Percentiles rank a stretch among this genome's conserved stretches.
Evolutionary conservation across 108 stramenopile genomes (phyloP).

Genomic region (Heterococcus sp.): DNA sequence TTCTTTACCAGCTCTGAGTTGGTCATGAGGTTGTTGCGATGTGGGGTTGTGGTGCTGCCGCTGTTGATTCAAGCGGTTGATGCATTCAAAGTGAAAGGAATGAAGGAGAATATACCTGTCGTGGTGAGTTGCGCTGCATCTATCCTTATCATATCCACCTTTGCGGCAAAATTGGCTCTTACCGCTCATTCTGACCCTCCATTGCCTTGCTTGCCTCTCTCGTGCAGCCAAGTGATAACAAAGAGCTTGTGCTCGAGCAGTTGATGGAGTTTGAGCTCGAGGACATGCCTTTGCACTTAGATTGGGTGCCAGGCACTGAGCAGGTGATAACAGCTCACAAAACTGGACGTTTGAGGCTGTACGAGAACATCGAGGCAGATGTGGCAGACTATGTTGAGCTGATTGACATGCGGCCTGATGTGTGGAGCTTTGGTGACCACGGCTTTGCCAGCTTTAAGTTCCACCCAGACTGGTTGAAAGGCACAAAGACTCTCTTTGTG

Average conservation of each 20-base stretch:
- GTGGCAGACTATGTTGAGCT: not conserved
- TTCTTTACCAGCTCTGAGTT: too few relatives aligned
- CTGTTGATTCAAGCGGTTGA: too few relatives aligned
- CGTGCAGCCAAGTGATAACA: not conserved
- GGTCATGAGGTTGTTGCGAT: too few relatives aligned
- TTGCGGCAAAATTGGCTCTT: too few relatives aligned
- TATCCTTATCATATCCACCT: too few relatives aligned
- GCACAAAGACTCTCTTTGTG: not conserved
- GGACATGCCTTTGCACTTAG: not conserved
- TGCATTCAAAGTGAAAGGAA: too few relatives aligned
- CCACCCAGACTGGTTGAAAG: not conserved
- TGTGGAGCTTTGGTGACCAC: not conserved
- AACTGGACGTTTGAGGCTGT: not conserved
- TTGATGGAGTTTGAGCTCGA: not conserved
- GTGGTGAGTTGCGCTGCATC: too few relatives aligned
- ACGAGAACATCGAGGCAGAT: not conserved
- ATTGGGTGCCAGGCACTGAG: not conserved
- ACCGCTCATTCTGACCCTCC: too few relatives aligned
- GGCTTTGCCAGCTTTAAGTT: not conserved
- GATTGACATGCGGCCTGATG: not conserved
- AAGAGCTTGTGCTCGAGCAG: not conserved
- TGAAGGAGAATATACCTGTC: too few relatives aligned
- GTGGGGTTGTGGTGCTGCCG: too few relatives aligned
- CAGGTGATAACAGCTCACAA: not conserved
- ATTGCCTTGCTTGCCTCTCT: too few relatives aligned